Base-by-base conservation (phyloP, 441 rosid species). In the Pelargonium myrrhifolium region DNA sequence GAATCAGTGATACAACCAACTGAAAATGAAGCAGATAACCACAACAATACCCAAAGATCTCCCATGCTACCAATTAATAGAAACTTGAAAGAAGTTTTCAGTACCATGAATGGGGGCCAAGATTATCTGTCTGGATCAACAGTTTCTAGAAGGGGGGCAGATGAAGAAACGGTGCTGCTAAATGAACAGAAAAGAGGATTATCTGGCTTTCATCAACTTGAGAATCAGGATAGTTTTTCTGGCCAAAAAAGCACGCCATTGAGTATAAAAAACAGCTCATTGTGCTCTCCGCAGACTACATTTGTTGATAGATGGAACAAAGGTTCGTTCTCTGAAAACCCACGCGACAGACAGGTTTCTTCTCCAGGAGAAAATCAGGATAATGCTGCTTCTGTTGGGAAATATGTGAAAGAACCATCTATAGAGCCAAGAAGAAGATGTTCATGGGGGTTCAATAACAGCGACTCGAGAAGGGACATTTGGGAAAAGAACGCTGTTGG, bases 391-490 rank as follows among this genome's bases (percentile, higher is more conserved):
- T 62, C 84, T 28, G 60, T 62, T 55, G 65, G 62, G 63, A 70
- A 69, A 65, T 61, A 45, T n/a, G 65, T 63, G 1, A 65, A 69
- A 28, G 67, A 65, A 71, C 64, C 79, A 24, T 75, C 72, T 22
- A 73, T 81, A 35, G 86, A 84, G 66, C 83, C 87, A 24, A 24
- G 20, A 31, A 81, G 80, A 71, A 73, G 72, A 59, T 62, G 71
- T 47, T 39, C 55, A 0, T 15, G 61, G 62, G 63, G 71, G 22
- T 56, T 66, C 42, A 17, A 62, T 62, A 49, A 60, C n/a, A 73
- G 49, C n/a, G 80, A 70, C 24, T 42, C 67, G 65, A 75, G 75
- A 65, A 42, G 62, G 40, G 63, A 40, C 8, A 80, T 66, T 65
- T 63, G 72, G 80, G 74, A 78, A 70, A 60, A 20, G 21, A 45